Percentiles rank a stretch among this genome's conserved stretches.
Evolutionary conservation across 495 filamentous ascomycete species (phyloP).

Genomic region (Chaetomidium leptoderma): DNA sequence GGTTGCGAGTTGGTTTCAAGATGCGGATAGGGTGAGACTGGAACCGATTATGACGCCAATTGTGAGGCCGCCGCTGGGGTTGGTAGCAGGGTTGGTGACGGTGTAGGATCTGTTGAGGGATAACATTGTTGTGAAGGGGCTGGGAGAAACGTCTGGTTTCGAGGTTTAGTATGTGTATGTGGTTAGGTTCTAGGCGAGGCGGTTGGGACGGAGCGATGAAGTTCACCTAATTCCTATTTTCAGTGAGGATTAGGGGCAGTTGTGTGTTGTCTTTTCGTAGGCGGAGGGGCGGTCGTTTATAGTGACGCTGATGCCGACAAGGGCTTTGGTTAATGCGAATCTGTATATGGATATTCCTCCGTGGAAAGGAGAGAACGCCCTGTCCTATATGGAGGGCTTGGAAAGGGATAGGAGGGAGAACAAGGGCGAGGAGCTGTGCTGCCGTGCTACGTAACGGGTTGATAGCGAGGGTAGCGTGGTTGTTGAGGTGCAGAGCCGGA

Average conservation of each 20-base stretch:
- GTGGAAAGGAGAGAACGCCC: neutral
- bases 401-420: neutral
- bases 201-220: neutral
- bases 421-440: neutral
- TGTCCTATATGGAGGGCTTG: neutral
- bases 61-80: neutral
- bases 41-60: neutral
- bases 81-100: neutral
- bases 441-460: neutral
- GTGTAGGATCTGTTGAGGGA: neutral
- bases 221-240: neutral
- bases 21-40: neutral
- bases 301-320: constrained; percentile 6
- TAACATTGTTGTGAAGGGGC: constrained; percentile 4
- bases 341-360: constrained; percentile 11
- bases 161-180: neutral
- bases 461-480: neutral
- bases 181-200: neutral
- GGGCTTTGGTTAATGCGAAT: constrained; percentile 5
- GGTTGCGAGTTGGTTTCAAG: no score
- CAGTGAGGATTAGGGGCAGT: neutral
- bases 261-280: neutral
- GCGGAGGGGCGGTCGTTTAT: neutral
- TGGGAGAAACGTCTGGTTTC: neutral
- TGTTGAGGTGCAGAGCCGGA: constrained; percentile 1